phyloP scores from a whole-genome alignment of 257 asterid species.

The Mentha longifolia region DNA sequence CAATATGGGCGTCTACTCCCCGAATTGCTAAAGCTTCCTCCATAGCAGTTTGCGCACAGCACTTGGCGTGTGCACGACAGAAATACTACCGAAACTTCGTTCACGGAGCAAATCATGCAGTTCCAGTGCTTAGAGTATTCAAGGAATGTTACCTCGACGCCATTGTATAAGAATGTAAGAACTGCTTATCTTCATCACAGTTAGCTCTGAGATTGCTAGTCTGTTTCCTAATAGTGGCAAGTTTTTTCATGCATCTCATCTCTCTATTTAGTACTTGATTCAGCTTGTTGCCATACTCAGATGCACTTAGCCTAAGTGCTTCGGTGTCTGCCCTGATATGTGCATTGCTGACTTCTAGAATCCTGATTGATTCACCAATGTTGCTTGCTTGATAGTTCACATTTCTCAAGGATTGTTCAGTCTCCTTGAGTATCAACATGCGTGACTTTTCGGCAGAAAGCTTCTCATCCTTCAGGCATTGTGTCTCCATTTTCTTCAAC shows the following conservation, averaged over 20 bases:
- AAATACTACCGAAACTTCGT: background rate
- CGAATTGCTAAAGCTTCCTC: too few species aligned
- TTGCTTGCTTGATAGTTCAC: conserved; percentile 8
- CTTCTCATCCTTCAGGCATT: conserved; percentile 14
- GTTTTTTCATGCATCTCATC: conserved; percentile 25
- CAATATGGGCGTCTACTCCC: too few species aligned
- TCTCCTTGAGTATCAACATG: conserved; percentile 21
- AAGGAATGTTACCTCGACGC: background rate
- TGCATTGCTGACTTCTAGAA: conserved; percentile 9
- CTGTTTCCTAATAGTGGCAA: conserved; percentile 19
- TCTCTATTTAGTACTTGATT: conserved; percentile 31
- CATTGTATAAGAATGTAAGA: conserved; percentile 1
- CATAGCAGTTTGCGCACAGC: background rate
- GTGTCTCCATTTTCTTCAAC: conserved; percentile 25
- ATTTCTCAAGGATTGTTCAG: conserved; percentile 5
- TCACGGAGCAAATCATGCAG: background rate
- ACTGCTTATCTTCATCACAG: conserved; percentile 28
- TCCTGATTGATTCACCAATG: background rate
- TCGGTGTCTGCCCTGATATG: conserved; percentile 30
- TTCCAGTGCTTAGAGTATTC: background rate
- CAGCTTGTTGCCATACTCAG: conserved; percentile 23
- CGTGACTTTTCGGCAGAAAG: background rate
- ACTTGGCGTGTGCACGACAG: conserved; percentile 19
- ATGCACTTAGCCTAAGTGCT: conserved; percentile 34
- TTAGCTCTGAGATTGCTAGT: conserved; percentile 19